Evolutionary conservation across 345 rosid genomes (phyloP), one percentile per base, ranked within the genome.

Genomic region (Syzygium aromaticum): DNA sequence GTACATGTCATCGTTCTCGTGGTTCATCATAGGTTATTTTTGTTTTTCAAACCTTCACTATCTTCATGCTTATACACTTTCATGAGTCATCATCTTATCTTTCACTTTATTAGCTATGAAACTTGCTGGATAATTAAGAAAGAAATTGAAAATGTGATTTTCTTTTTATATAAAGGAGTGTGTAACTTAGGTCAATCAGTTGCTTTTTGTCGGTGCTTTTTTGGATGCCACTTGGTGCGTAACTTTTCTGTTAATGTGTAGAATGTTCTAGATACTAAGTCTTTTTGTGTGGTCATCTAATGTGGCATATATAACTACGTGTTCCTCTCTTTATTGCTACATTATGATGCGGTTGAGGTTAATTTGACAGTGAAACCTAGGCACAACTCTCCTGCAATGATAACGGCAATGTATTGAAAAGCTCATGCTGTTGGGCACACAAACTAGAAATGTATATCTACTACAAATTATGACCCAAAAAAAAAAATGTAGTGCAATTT

Each of bases 1-100:
- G 99, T 98, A 95, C 84, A 95, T 73, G 77, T 64, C 84, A 61
- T 84, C 80, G 43, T 84, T 63, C 51, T 38, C 25, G 40, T 40
- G 80, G 53, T 86, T 84, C 23, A 61, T 51, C 46, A 28, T 54
- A 57, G 52, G 23, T 84, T 46, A 52, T 52, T 4, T 84, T 59
- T 25, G 49, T 49, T 63, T 56, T 40, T 17, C 21, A 15, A 23
- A 19, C 59, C 57, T 52, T 67, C n/a, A 83, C 51, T 53, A 25
- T 49, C 30, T 51, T 61, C 52, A 52, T 52, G 8, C 28, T 30
- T 12, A 27, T 84, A 15, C 59, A 84, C 28, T 53, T 51, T 84
- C 57, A 51, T 84, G 80, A 73, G 49, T 49, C 12, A 73, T 38
- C 21, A 73, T 73, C 19, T 73, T 33, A 73, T 73, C 49, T 73